Percentiles rank a stretch among this genome's conserved stretches.
These are phyloP conservation scores for Neoscytalidium dimidiatum DNA, from an alignment of 2,329 filamentous ascomycete genomes.

Conservation along the genomic window DNA sequence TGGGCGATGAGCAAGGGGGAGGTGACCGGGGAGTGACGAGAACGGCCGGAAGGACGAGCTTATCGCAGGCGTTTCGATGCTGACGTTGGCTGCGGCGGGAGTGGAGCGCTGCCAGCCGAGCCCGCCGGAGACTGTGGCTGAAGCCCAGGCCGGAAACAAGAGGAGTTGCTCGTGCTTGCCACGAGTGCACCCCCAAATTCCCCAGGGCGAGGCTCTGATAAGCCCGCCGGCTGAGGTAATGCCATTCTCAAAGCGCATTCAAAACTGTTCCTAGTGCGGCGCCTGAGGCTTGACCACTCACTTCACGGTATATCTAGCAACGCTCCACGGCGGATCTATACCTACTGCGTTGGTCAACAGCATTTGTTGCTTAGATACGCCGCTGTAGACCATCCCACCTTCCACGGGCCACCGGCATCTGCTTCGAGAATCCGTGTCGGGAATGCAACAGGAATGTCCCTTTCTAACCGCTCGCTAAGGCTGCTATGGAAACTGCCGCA, in stretches of 20 bases:
- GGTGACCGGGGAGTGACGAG: background rate
- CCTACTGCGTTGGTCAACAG: background rate
- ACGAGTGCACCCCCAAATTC: background rate
- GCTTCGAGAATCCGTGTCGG: background rate
- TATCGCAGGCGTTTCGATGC: background rate
- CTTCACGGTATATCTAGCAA: background rate
- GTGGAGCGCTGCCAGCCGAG: background rate
- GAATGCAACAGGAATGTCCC: background rate
- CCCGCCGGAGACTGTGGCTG: background rate
- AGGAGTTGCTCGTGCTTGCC: background rate
- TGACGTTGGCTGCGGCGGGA: background rate
- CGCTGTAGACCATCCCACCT: background rate
- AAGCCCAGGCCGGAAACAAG: background rate
- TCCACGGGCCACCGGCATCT: background rate
- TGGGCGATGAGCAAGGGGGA: background rate
- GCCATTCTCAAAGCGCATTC: conserved; percentile 7
- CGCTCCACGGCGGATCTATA: background rate
- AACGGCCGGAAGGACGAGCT: background rate
- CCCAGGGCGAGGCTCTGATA: background rate
- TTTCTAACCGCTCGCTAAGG: no score
- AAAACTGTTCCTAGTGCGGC: background rate
- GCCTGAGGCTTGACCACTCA: background rate
- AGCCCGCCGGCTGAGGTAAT: conserved; percentile 14
- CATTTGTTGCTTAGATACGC: background rate
- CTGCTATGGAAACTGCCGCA: no score